Percentiles rank a stretch among this genome's conserved stretches.
These are phyloP conservation scores for Ramularia endophylla DNA, from an alignment of 2,329 filamentous ascomycete species.

Conservation along the genomic window DNA sequence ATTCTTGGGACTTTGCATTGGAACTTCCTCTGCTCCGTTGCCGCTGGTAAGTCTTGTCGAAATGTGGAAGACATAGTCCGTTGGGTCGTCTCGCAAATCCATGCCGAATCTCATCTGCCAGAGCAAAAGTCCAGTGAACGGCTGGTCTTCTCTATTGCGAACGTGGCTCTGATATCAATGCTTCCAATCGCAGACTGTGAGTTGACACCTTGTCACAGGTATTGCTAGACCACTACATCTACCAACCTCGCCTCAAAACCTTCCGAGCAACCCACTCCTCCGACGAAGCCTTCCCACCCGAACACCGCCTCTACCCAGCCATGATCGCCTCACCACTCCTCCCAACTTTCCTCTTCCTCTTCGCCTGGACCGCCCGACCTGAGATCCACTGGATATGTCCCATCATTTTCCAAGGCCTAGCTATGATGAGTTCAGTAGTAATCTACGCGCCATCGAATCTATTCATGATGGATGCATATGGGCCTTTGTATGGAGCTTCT, in stretches of 20 bases:
- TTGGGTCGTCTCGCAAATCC: too few relatives aligned
- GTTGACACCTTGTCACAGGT: slow-evolving; percentile 12
- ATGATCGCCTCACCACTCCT: slow-evolving; percentile 27
- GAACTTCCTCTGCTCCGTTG: slow-evolving; percentile 15
- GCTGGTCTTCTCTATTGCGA: slow-evolving; percentile 1
- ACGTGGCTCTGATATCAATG: too few relatives aligned
- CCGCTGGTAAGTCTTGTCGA: slow-evolving; percentile 6
- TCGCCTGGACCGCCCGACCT: slow-evolving; percentile 28
- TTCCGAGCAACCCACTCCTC: slow-evolving; percentile 11
- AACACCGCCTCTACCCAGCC: slow-evolving; percentile 30
- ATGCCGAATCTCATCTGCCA: too few relatives aligned
- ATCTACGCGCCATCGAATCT: slow-evolving; percentile 32
- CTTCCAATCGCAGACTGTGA: too few relatives aligned
- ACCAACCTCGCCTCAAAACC: slow-evolving; percentile 14
- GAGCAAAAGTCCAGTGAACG: too few relatives aligned
- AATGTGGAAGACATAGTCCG: too few relatives aligned
- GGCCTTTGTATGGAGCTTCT: slow-evolving; percentile 33
- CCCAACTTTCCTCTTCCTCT: slow-evolving; percentile 32
- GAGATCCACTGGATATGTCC: slow-evolving; percentile 37
- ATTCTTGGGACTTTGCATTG: slow-evolving; percentile 24
- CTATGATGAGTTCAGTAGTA: slow-evolving; percentile 17
- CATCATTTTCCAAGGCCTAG: slow-evolving; percentile 23
- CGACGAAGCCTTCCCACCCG: slow-evolving; percentile 18
- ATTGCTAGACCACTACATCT: slow-evolving; percentile 18
- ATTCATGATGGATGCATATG: slow-evolving; percentile 38